Percentiles rank a stretch among this genome's conserved stretches.
Evolutionary conservation across 2,329 filamentous ascomycete genomes (phyloP).

Genomic region (Botrytis paeoniae): DNA sequence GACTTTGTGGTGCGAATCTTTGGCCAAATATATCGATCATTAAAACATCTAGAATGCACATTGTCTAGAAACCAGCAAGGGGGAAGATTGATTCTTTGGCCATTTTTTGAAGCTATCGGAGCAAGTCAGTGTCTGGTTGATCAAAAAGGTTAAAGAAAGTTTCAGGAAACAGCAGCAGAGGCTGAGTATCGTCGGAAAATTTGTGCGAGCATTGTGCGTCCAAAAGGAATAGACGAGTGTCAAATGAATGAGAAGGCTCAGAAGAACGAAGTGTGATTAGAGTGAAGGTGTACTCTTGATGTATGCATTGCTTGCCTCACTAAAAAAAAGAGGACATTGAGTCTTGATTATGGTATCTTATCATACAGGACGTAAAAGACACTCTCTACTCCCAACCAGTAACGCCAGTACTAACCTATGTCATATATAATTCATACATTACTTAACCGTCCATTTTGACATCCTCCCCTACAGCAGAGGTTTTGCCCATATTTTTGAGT

Average conservation of each 20-base stretch:
- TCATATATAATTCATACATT: constrained; percentile 5
- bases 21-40: not conserved
- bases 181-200: not conserved
- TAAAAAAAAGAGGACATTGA: not conserved
- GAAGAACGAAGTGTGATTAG: not conserved
- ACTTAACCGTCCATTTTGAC: constrained; percentile 17
- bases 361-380: not conserved
- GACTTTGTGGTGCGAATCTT: not conserved
- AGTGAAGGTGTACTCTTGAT: not conserved
- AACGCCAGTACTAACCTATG: constrained; percentile 13
- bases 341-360: not conserved
- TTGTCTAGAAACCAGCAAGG: not conserved
- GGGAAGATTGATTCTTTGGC: no score
- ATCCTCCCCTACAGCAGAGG: constrained; percentile 14
- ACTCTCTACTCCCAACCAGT: not conserved
- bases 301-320: not conserved
- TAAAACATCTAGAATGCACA: not conserved
- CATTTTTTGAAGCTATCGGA: not conserved
- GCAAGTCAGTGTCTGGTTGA: not conserved
- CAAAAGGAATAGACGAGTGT: not conserved
- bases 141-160: not conserved
- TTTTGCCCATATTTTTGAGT: constrained; percentile 68
- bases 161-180: not conserved
- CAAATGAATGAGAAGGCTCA: not conserved
- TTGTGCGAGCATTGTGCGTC: not conserved